Base-by-base conservation (phyloP, 2,329 filamentous ascomycete genomes). In the Colletotrichum destructivum region DNA sequence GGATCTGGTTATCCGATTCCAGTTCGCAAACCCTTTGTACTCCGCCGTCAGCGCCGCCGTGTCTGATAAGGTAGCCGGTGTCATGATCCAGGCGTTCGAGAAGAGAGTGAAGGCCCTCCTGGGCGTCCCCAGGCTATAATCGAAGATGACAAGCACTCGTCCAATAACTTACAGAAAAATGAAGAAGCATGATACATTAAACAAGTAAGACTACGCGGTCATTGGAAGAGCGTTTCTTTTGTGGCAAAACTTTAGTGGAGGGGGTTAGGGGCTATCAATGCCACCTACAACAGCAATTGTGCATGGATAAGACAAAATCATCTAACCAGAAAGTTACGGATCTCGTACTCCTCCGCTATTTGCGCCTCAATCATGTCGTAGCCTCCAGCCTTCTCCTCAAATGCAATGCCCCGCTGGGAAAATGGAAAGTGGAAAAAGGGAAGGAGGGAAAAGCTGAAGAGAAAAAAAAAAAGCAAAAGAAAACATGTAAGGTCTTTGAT, bases 81-180 rank as follows among this genome's bases (percentile, higher is more conserved):
- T 93, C 74, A 98, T 99, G 95, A 93, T 98, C 75, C 91, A 94
- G 81, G 96, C 96, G 1, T 99, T 99, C 84, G 95, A 98, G 84
- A 89, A 90, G 82, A 88, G 93, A 78, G 95, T 96, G 7, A 85
- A 85, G 78, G 84, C 88, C 77, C 79, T 94, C 59, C 80, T 89
- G 76, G 83, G 82, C 5, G 57, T 46, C 44, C 46, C 31, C 47
- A 74, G 65, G 54, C 71, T 38, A 57, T 51, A 59, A 9, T 5
- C n/a, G n/a, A 23, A 38, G 42, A 38, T 15, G 4, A 23, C 40
- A 16, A 49, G 13, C 40, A 40, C 35, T 38, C 9, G 35, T 11
- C 35, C 9, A 38, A 38, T 9, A 38, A 38, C 8, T 11, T 38
- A 38, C 35, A 62, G 21, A 40, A 31, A 46, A 42, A 54, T 65